Conservation (phyloP, 768 basidiomycete genomes). For the Daedalea quercina region DNA sequence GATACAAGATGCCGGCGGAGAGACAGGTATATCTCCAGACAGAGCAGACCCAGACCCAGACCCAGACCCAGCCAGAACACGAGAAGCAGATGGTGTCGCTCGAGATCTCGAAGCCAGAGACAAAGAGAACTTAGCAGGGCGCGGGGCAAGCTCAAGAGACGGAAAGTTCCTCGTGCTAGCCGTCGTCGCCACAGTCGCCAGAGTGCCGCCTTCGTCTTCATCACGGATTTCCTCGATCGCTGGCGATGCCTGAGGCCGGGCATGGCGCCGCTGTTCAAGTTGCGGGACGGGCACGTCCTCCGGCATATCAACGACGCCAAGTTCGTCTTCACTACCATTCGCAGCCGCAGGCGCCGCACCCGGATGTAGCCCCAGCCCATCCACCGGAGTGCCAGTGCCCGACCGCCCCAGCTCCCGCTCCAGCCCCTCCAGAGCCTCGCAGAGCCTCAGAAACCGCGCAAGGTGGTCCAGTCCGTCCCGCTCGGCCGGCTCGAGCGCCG, state of each 20-base stretch:
- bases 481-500: constrained; percentile 8
- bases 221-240: not conserved
- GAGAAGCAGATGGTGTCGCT: not conserved
- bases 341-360: too few species aligned
- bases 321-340: too few species aligned
- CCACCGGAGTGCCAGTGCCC: not conserved
- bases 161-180: constrained; percentile 2
- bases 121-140: constrained; percentile 8
- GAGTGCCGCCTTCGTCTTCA: not conserved
- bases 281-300: too few species aligned
- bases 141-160: constrained; percentile 3
- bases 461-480: constrained; percentile 8
- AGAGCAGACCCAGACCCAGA: too few species aligned
- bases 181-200: not conserved
- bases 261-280: not conserved
- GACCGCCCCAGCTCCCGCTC: not conserved
- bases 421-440: constrained; percentile 10
- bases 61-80: not conserved
- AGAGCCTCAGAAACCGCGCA: constrained; percentile 13
- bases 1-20: too few species aligned
- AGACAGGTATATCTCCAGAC: too few species aligned
- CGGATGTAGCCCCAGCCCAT: too few species aligned
- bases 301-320: too few species aligned
- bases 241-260: not conserved
- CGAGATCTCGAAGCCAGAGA: not conserved